These are phyloP conservation scores for Phytopythium montanum DNA, from an alignment of 352 stramenopile genomes.

Conservation along the genomic window DNA sequence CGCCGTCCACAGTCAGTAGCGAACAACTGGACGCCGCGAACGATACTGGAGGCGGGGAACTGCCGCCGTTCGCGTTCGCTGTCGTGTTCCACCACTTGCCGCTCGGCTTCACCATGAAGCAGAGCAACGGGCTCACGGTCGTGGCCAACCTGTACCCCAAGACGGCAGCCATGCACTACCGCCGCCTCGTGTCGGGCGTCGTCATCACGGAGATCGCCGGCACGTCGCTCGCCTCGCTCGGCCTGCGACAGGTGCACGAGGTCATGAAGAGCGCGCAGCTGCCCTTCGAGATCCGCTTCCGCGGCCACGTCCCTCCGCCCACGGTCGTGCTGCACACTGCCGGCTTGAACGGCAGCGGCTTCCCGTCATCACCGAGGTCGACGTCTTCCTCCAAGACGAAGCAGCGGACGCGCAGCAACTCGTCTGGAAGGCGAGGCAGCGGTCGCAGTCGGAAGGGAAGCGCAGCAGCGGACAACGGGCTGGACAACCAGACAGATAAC, in stretches of 20 bases:
- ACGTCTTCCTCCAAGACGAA: background rate
- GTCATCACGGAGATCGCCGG: slow-evolving; percentile 72
- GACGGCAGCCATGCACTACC: slow-evolving; percentile 72
- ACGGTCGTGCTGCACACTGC: background rate
- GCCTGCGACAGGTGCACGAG: slow-evolving; percentile 81
- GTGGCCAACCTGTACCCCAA: slow-evolving; percentile 85
- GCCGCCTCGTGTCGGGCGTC: slow-evolving; percentile 59
- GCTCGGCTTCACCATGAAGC: slow-evolving; percentile 84
- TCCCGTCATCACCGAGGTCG: background rate
- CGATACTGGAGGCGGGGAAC: slow-evolving; percentile 13
- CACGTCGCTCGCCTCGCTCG: slow-evolving; percentile 46
- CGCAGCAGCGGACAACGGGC: background rate
- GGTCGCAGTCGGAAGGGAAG: background rate
- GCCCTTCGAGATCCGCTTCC: slow-evolving; percentile 68
- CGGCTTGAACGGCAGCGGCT: background rate
- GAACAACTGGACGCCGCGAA: slow-evolving; percentile 18
- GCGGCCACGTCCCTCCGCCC: slow-evolving; percentile 14
- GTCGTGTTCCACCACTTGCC: slow-evolving; percentile 84
- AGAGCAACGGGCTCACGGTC: slow-evolving; percentile 56
- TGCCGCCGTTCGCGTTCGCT: slow-evolving; percentile 47
- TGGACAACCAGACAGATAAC: slow-evolving; percentile 1
- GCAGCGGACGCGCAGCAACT: background rate
- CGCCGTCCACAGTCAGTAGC: slow-evolving; percentile 19
- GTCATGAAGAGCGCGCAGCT: slow-evolving; percentile 75
- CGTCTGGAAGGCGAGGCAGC: background rate